Evolutionary conservation across 345 rosid genomes (phyloP).

Genomic region (Acer saccharum): DNA sequence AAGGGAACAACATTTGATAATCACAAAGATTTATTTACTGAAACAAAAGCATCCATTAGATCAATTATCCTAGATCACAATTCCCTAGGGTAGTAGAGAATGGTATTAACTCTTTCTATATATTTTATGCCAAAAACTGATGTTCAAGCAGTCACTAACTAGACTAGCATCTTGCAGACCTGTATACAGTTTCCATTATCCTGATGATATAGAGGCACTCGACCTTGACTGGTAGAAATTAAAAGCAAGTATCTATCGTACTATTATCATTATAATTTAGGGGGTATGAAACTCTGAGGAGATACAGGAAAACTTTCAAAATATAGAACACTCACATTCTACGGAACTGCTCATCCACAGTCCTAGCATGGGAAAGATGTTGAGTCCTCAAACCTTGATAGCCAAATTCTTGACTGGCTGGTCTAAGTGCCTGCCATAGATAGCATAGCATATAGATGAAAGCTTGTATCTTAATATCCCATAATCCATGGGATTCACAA

Average conservation of each 20-base stretch:
- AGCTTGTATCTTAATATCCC: background rate
- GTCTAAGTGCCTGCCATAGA: conserved; percentile 53
- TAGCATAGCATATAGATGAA: conserved; percentile 12
- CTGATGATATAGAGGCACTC: background rate
- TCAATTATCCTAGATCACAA: background rate
- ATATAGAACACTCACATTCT: conserved; percentile 55
- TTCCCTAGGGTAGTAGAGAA: background rate
- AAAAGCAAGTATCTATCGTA: background rate
- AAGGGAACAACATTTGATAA: background rate
- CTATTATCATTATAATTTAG: background rate
- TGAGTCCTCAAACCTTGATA: conserved; percentile 54
- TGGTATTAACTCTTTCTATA: background rate
- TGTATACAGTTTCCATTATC: background rate
- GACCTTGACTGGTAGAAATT: background rate
- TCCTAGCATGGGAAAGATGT: conserved; percentile 39
- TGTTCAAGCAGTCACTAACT: background rate
- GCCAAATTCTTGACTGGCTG: conserved; percentile 38
- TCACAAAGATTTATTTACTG: background rate
- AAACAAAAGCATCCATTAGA: background rate
- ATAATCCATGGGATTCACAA: background rate
- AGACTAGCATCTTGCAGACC: background rate
- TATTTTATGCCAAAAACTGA: background rate
- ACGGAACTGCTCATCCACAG: conserved; percentile 57
- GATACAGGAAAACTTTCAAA: conserved; percentile 4
- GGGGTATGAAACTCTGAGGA: background rate